These are phyloP conservation scores for Pseudogymnoascus sp. DNA, from an alignment of 2,329 filamentous ascomycete genomes.

Conservation along the genomic window DNA sequence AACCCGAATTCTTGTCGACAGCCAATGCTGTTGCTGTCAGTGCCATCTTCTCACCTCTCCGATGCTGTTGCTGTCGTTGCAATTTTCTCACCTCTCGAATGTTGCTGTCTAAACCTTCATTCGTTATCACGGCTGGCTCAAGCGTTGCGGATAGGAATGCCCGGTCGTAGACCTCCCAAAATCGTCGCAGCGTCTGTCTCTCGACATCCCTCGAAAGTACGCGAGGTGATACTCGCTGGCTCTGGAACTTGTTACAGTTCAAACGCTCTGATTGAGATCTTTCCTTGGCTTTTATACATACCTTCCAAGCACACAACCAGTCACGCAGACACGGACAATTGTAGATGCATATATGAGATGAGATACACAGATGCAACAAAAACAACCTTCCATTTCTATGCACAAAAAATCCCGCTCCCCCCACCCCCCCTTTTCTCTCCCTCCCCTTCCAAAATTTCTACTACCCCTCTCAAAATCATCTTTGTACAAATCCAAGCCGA, in stretches of 20 bases:
- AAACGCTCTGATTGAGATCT: neutral
- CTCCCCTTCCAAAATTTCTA: neutral
- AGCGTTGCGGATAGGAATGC: too few species aligned
- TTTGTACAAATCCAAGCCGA: conserved; percentile 7
- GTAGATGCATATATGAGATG: neutral
- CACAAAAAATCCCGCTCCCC: conserved; percentile 6
- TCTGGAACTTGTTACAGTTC: neutral
- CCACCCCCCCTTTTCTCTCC: conserved; percentile 39
- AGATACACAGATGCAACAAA: neutral
- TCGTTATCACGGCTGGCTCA: too few species aligned
- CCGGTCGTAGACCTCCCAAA: too few species aligned
- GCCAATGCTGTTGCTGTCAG: neutral
- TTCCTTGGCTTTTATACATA: neutral
- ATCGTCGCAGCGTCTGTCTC: too few species aligned
- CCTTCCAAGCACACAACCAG: neutral
- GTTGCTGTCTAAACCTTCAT: neutral
- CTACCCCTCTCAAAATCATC: neutral
- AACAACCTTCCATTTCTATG: conserved; percentile 5
- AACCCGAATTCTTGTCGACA: neutral
- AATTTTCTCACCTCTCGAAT: neutral
- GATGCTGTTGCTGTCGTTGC: neutral
- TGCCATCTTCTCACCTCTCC: neutral
- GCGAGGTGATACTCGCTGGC: neutral
- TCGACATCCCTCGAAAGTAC: too few species aligned
- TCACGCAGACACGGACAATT: neutral